Percentiles rank a stretch among this genome's conserved stretches.
Conservation (phyloP, 495 filamentous ascomycete genomes). For the Filosporella fistucella region DNA sequence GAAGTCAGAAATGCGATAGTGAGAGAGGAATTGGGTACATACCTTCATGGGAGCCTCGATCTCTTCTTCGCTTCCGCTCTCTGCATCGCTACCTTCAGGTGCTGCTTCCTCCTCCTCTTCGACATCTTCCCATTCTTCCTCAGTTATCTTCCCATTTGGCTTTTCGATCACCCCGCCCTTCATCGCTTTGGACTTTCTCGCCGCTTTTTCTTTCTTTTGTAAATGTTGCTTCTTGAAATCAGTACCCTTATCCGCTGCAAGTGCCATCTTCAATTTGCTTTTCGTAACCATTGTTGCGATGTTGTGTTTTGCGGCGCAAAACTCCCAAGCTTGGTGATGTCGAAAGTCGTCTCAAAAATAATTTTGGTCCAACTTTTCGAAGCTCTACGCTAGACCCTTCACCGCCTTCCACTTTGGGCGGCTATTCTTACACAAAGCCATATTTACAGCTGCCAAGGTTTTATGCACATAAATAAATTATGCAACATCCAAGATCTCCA, state of each 20-base stretch:
- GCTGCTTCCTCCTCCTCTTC: constrained; percentile 16
- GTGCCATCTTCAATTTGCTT: constrained; percentile 61
- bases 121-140: constrained; percentile 25
- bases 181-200: constrained; percentile 38
- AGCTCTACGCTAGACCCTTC: constrained; percentile 3
- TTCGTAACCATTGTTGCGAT: constrained; percentile 50
- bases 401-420: no score
- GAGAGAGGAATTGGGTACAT: constrained; percentile 3
- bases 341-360: constrained; percentile 9
- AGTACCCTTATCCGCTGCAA: constrained; percentile 61
- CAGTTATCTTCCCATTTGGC: constrained; percentile 36
- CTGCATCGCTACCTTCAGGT: constrained; percentile 33
- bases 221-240: constrained; percentile 64
- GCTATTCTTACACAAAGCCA: no score
- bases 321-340: constrained; percentile 6
- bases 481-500: no score
- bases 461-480: no score
- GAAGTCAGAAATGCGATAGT: constrained; percentile 3
- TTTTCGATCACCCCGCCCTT: constrained; percentile 40
- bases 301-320: background rate
- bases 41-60: constrained; percentile 12
- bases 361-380: constrained; percentile 10
- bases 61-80: constrained; percentile 22
- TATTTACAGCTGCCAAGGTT: no score
- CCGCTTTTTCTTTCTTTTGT: constrained; percentile 41